phyloP scores from a whole-genome alignment of 805 yeast species.

The Debaryomyces prosopidis region DNA sequence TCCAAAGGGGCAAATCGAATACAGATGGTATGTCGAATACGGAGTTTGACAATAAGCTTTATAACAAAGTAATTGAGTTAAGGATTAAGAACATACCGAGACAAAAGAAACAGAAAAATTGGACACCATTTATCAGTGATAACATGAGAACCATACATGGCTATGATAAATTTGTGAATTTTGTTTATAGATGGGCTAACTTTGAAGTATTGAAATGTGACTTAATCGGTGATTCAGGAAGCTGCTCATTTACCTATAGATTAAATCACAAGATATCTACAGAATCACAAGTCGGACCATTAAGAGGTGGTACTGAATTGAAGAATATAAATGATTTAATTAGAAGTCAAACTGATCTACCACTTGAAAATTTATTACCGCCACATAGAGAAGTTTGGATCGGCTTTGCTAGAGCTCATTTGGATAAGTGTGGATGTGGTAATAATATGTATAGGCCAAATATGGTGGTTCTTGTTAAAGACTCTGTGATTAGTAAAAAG shows the following conservation, averaged over 20 bases:
- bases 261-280: slow-evolving; percentile 9
- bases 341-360: slow-evolving; percentile 14
- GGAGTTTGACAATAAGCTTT: slow-evolving; percentile 13
- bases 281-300: slow-evolving; percentile 24
- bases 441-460: slow-evolving; percentile 41
- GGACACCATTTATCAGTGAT: slow-evolving; percentile 40
- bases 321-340: slow-evolving; percentile 20
- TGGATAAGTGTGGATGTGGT: slow-evolving; percentile 41
- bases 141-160: slow-evolving; percentile 19
- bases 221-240: slow-evolving; percentile 13
- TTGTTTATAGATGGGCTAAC: slow-evolving; percentile 34
- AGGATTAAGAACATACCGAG: slow-evolving; percentile 9
- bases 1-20: slow-evolving; percentile 21
- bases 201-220: slow-evolving; percentile 28
- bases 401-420: slow-evolving; percentile 43
- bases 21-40: slow-evolving; percentile 20
- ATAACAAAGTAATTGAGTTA: slow-evolving; percentile 22
- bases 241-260: slow-evolving; percentile 15
- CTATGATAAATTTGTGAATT: slow-evolving; percentile 27
- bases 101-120: slow-evolving; percentile 29
- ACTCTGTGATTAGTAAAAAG: slow-evolving; percentile 4
- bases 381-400: slow-evolving; percentile 34
- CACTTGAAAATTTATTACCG: slow-evolving; percentile 15
- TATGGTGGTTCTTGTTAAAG: slow-evolving; percentile 27
- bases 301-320: slow-evolving; percentile 39